These are phyloP conservation scores for Alternaria infectoria DNA, from an alignment of 2,329 filamentous ascomycete genomes.

Conservation along the genomic window DNA sequence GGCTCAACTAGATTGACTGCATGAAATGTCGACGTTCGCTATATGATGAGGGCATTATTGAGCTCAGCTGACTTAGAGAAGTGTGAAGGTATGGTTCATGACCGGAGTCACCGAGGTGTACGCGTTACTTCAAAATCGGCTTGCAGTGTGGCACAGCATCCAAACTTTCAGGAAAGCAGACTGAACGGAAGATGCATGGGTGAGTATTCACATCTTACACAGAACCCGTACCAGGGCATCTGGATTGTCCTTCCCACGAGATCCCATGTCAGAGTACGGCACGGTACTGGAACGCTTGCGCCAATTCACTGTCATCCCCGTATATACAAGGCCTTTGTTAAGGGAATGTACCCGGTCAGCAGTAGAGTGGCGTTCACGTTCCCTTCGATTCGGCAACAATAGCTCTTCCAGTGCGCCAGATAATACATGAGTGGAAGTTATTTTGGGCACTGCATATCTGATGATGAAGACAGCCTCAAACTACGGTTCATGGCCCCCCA, in stretches of 20 bases:
- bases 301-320: not conserved
- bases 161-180: not conserved
- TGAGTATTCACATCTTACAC: not conserved
- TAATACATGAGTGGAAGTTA: not conserved
- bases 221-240: not conserved
- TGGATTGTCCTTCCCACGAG: not conserved
- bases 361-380: not conserved
- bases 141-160: not conserved
- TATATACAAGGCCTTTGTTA: slow-evolving; percentile 8
- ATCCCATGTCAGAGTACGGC: not conserved
- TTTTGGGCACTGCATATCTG: not conserved
- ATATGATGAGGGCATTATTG: not conserved
- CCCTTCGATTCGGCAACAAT: not conserved
- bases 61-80: not conserved
- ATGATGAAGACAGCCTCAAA: not conserved
- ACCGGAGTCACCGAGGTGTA: not conserved
- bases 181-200: not conserved
- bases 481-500: not conserved
- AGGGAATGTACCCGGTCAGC: not conserved
- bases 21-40: not conserved
- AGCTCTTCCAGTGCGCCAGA: not conserved
- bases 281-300: not conserved
- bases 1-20: not conserved
- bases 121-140: slow-evolving; percentile 14
- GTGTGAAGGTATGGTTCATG: not conserved